A percentile compares a stretch with the other conserved stretches of the same genome.
phyloP scores from a whole-genome alignment of 2,329 filamentous ascomycete species.

The Lithohypha guttulata region DNA sequence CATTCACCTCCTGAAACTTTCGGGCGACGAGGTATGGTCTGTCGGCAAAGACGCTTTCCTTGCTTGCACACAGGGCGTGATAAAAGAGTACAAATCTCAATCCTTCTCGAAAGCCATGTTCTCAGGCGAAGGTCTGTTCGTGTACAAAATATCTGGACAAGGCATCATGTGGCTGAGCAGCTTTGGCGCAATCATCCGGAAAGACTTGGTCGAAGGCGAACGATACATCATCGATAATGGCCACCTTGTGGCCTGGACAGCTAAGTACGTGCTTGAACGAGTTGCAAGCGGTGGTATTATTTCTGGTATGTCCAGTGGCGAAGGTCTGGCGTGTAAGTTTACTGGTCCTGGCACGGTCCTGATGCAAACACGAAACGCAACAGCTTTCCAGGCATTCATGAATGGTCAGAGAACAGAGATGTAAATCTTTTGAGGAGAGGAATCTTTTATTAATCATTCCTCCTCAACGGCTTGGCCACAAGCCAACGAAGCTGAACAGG shows the following conservation, averaged over 20 bases:
- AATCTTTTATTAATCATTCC: no score
- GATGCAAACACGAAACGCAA: constrained; percentile 80
- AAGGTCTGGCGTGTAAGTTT: constrained; percentile 92
- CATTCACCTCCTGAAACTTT: constrained; percentile 66
- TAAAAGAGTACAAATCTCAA: constrained; percentile 81
- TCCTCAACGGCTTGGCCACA: no score
- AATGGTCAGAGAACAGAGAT: constrained; percentile 19
- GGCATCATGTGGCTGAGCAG: constrained; percentile 84
- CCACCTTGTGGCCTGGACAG: constrained; percentile 93
- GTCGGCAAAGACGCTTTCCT: constrained; percentile 81
- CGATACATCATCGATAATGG: constrained; percentile 89
- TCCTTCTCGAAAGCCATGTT: constrained; percentile 84
- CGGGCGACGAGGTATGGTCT: constrained; percentile 59
- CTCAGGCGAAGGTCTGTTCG: constrained; percentile 80
- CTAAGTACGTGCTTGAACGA: constrained; percentile 82
- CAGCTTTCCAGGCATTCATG: constrained; percentile 48
- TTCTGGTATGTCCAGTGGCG: constrained; percentile 68
- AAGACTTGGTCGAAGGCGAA: constrained; percentile 63
- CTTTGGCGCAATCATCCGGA: constrained; percentile 88
- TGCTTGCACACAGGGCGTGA: constrained; percentile 72
- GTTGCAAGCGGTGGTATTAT: constrained; percentile 85
- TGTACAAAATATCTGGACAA: constrained; percentile 72
- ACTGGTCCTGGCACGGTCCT: constrained; percentile 82
- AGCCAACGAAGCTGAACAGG: no score
- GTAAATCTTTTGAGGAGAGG: no score